Conservation (phyloP, 257 asterid species). For the Nicotiana sylvestris region DNA sequence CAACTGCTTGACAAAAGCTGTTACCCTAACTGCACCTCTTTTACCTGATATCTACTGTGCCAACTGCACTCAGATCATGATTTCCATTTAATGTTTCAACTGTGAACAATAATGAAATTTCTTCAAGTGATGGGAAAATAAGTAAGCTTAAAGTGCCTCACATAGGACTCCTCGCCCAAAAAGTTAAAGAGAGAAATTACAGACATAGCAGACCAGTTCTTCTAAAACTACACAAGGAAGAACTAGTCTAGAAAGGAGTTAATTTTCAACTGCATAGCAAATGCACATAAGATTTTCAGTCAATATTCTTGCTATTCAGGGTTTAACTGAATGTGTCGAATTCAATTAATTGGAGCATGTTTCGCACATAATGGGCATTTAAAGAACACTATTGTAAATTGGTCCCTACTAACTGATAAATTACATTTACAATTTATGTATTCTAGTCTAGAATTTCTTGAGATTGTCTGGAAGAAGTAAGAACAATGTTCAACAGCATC, state of each 20-base stretch:
- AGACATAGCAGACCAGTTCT: constrained; percentile 1
- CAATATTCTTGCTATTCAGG: background rate
- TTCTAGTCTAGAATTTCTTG: background rate
- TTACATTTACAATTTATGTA: background rate
- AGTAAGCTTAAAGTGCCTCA: background rate
- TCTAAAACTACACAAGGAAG: background rate
- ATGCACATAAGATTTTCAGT: background rate
- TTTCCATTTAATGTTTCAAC: background rate
- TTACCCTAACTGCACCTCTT: background rate
- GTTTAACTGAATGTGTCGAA: background rate
- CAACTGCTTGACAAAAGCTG: background rate
- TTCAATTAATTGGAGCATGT: background rate
- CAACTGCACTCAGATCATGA: background rate
- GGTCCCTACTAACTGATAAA: background rate
- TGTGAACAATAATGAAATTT: background rate
- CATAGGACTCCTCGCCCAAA: background rate
- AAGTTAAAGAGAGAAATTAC: background rate
- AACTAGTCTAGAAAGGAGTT: background rate
- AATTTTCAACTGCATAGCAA: background rate
- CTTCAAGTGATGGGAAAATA: background rate
- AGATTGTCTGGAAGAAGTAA: background rate
- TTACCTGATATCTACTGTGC: background rate
- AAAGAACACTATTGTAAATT: background rate
- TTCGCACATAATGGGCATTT: background rate
- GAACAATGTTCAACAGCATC: background rate